Conservation (phyloP, 208 protist genomes). For the Tetramitus jugosus region DNA sequence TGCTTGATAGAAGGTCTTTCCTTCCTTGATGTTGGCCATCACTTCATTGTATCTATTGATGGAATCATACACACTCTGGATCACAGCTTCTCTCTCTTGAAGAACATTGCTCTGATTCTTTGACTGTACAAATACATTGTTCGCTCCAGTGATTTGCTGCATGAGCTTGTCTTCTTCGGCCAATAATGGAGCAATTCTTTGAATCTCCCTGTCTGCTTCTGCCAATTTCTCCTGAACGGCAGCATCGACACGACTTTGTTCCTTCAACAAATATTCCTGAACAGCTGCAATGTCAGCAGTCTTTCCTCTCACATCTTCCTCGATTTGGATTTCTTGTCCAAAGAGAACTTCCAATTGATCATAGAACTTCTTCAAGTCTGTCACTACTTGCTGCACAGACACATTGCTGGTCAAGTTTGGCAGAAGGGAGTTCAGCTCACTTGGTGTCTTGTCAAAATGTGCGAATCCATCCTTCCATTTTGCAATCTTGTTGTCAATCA, state of each 20-base stretch:
- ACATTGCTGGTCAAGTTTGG: not conserved
- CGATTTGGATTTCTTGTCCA: not conserved
- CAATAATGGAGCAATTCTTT: not conserved
- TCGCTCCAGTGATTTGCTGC: not conserved
- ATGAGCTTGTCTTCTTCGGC: not conserved
- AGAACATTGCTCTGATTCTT: not conserved
- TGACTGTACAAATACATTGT: conserved; percentile 1
- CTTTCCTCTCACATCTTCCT: not conserved
- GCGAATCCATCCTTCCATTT: not conserved
- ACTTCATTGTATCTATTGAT: conserved; percentile 18
- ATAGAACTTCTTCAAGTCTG: not conserved
- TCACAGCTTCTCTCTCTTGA: not conserved
- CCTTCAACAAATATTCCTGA: not conserved
- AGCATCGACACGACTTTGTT: not conserved
- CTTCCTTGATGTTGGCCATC: not conserved
- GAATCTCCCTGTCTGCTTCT: not conserved
- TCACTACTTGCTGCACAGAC: not conserved
- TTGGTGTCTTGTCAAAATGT: not conserved
- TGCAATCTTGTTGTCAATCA: not conserved
- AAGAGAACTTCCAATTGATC: not conserved
- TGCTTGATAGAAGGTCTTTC: conserved; percentile 4
- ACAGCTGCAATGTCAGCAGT: not conserved
- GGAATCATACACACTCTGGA: not conserved
- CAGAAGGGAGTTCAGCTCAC: not conserved
- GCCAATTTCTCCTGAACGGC: not conserved